Evolutionary conservation across 2,329 filamentous ascomycete genomes (phyloP), one percentile per base, ranked within the genome.

Genomic region (Phialophora verrucosa): DNA sequence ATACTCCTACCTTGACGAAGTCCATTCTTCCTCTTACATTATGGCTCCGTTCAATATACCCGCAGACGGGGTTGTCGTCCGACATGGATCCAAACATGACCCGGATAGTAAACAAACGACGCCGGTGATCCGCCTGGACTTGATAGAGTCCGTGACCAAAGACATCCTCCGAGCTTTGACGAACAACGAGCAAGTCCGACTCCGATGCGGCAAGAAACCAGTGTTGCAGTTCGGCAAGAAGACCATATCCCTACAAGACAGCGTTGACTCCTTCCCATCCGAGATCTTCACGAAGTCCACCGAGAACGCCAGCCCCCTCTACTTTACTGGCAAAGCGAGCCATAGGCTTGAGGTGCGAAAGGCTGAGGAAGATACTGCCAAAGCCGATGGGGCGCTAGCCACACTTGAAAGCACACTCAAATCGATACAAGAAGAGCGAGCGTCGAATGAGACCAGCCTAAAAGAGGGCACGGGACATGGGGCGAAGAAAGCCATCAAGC

Each of bases 361-460:
- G 76, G 83, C 83, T 47, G 80, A 84, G 74, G 79, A 84, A 74
- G 83, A 80, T 42, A 85, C 83, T 51, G 83, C 83, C 31, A 84
- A 83, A 67, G 83, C 83, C 47, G 87, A 89, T 75, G 83, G 84
- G 66, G 87, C 87, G 31, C 76, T 89, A 75, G 85, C 85, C 61
- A 83, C 82, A 47, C 79, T 89, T 62, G 83, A 87, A 75, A 85
- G 81, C 74, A 87, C 81, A 72, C 80, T 89, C 75, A 87, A 83
- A 67, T 83, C 84, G 25, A 82, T 86, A 59, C 81, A 87, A 73
- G 81, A 87, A 73, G 82, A 86, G 70, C 88, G 87, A 76, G 83
- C 87, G 75, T 85, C 85, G 44, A 87, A 85, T 75, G 84, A 84
- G 79, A 79, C 78, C 1, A 76, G 77, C 61, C 72, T 80, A 42